Conservation (phyloP, 1,284 basidiomycete species). For the Mycosarcoma mackinlayi region DNA sequence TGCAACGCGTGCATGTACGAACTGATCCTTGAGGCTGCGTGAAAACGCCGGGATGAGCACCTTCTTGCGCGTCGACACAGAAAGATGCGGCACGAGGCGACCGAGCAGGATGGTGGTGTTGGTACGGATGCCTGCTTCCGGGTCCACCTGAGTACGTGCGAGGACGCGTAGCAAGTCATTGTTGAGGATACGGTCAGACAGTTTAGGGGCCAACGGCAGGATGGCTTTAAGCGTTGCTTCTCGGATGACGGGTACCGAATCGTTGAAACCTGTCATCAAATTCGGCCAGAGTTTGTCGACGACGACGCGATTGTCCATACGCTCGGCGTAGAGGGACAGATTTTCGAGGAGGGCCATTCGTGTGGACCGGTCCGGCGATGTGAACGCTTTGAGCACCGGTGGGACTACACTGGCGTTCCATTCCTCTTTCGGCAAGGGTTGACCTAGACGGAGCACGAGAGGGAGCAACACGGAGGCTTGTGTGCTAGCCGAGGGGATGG, state of each 20-base stretch:
- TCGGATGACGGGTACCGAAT: conserved; percentile 90
- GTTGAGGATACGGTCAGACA: conserved; percentile 88
- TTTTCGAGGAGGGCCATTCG: conserved; percentile 92
- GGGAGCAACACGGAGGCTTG: conserved; percentile 56
- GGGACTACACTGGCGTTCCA: conserved; percentile 53
- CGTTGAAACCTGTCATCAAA: conserved; percentile 93
- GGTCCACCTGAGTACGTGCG: conserved; percentile 90
- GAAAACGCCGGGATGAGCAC: conserved; percentile 95
- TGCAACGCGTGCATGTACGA: conserved; percentile 92
- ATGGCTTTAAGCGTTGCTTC: conserved; percentile 94
- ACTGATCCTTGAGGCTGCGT: conserved; percentile 87
- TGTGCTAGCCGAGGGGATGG: conserved; percentile 44
- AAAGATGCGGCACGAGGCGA: conserved; percentile 84
- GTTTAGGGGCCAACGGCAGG: conserved; percentile 82
- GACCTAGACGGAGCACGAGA: conserved; percentile 59
- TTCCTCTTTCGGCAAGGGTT: conserved; percentile 45
- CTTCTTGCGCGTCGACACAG: conserved; percentile 89
- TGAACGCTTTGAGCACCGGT: conserved; percentile 59
- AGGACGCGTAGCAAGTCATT: conserved; percentile 93
- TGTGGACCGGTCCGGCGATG: conserved; percentile 79
- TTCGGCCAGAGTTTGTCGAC: conserved; percentile 91
- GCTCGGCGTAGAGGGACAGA: conserved; percentile 84
- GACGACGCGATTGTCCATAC: conserved; percentile 85
- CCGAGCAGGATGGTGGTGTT: conserved; percentile 98
- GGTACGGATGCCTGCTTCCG: conserved; percentile 93